Base-by-base conservation (phyloP, 306 rosid species). In the Arachis stenosperma region DNA sequence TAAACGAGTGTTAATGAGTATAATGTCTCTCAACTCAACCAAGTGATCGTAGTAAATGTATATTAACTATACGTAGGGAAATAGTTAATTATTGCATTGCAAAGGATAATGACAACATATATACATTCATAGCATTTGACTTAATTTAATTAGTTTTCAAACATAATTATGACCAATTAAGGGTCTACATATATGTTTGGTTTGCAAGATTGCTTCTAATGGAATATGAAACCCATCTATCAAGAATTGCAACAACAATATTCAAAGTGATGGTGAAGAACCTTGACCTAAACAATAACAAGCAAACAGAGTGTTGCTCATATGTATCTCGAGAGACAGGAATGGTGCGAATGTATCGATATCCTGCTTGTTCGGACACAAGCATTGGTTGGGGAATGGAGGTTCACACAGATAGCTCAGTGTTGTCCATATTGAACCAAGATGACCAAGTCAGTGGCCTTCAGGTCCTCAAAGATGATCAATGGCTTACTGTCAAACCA, bases 351-450 rank as follows among this genome's bases (percentile, higher is more conserved):
- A 77, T 85, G 7, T 90, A 90, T 75, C 90, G 96, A 2, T 88
- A 90, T 47, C 96, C 96, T 1, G 51, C 15, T 5, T 68, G 27
- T 61, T 27, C 53, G 10, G 63, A 73, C 10, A 39, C 68, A 0
- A 11, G 55, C 52, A 22, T 53, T 82, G 81, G 86, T 70, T 81
- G 84, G 84, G 96, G 96, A 5, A 77, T 90, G 81, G 90, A 82
- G 22, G 82, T 43, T 0, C 96, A 90, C 53, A 90, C 93, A 12
- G 96, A 90, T 71, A 90, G 91, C 67, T 80, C 83, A 44, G 67
- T 80, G 1, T 39, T 80, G 43, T 80, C 83, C 22, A 80, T 80
- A 44, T 40, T 80, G 50, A 80, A 74, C 71, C 83, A 69, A 62
- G 76, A 75, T 7, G 54, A 79, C 9, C 9, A 73, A 22, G 90